A percentile compares a stretch with the other conserved stretches of the same genome.
phyloP scores from a whole-genome alignment of 2,329 filamentous ascomycete species.

The Ascochyta rabiei region DNA sequence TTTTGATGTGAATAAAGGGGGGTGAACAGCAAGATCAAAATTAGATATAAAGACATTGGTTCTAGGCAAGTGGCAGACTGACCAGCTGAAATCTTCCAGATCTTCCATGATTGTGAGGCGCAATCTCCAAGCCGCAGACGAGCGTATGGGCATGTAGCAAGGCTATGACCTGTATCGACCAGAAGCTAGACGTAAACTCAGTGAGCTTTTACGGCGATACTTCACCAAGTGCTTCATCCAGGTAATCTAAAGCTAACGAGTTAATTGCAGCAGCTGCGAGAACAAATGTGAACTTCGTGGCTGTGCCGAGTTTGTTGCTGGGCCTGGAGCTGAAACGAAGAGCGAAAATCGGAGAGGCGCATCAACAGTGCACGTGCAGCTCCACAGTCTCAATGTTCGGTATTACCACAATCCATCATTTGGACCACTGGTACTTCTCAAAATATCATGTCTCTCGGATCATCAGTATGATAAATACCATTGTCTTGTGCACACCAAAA shows the following conservation, averaged over 20 bases:
- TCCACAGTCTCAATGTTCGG: background rate
- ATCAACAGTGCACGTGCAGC: background rate
- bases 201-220: background rate
- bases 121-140: no score
- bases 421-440: no score
- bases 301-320: background rate
- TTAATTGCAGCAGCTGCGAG: background rate
- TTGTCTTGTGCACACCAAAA: no score
- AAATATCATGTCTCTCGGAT: no score
- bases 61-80: no score
- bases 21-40: background rate
- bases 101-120: no score
- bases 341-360: background rate
- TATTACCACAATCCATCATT: background rate
- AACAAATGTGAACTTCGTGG: background rate
- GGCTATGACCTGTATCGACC: background rate
- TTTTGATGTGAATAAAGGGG: background rate
- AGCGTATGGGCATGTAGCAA: no score
- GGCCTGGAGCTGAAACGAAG: background rate
- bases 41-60: background rate
- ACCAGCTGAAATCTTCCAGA: no score
- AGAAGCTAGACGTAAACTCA: background rate
- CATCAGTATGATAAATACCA: no score
- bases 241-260: background rate
- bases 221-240: background rate